Evolutionary conservation across 2,329 filamentous ascomycete genomes (phyloP).

Genomic region (Aspergillus caelatus): DNA sequence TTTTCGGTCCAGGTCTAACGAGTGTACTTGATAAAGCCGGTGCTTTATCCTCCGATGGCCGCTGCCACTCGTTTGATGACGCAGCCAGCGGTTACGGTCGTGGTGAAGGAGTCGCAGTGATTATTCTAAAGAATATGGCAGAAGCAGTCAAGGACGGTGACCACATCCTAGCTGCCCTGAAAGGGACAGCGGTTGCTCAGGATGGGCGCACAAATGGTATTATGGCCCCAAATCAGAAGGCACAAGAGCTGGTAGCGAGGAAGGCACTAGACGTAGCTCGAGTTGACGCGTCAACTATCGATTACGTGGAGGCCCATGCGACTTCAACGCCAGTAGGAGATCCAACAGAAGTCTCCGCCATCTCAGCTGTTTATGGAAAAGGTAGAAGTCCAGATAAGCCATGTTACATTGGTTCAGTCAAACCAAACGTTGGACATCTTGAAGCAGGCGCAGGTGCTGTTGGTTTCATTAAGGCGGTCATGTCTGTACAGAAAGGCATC

Average conservation of each 20-base stretch:
- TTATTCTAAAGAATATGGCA: slow-evolving; percentile 33
- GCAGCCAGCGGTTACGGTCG: slow-evolving; percentile 34
- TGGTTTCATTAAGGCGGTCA: slow-evolving; percentile 31
- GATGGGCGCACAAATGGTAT: slow-evolving; percentile 39
- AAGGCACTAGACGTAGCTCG: slow-evolving; percentile 21
- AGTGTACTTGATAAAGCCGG: slow-evolving; percentile 33
- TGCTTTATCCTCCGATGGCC: slow-evolving; percentile 31
- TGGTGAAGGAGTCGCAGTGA: slow-evolving; percentile 34
- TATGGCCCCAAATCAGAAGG: slow-evolving; percentile 37
- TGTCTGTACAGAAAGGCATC: slow-evolving; percentile 27
- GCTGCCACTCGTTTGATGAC: slow-evolving; percentile 37
- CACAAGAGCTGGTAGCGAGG: slow-evolving; percentile 32
- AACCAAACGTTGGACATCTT: slow-evolving; percentile 36
- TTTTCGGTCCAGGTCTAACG: slow-evolving; percentile 36
- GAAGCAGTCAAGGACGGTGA: slow-evolving; percentile 33
- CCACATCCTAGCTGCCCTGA: slow-evolving; percentile 34
- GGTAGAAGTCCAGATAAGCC: slow-evolving; percentile 18
- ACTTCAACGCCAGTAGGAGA: slow-evolving; percentile 27
- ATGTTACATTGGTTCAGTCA: slow-evolving; percentile 35
- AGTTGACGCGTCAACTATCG: slow-evolving; percentile 21
- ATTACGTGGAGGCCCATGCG: slow-evolving; percentile 27
- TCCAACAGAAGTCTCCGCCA: slow-evolving; percentile 22
- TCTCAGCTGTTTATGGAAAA: slow-evolving; percentile 18
- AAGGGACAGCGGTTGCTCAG: slow-evolving; percentile 35
- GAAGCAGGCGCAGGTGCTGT: slow-evolving; percentile 33